Conservation (phyloP, 2,329 filamentous ascomycete species). For the Pseudocercospora musae region DNA sequence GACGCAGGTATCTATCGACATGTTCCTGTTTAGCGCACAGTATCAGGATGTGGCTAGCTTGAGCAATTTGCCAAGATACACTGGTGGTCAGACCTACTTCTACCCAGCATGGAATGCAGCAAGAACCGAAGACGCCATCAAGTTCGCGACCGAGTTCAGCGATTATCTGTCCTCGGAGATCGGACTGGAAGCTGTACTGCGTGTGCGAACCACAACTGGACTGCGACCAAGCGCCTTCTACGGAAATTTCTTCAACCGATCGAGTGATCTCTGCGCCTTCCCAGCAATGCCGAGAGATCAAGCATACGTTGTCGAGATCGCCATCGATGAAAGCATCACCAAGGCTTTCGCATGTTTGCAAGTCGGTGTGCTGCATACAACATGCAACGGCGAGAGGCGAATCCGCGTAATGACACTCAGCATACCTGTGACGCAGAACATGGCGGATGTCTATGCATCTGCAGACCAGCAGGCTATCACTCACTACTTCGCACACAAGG, state of each 20-base stretch:
- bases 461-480: slow-evolving; percentile 92
- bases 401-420: slow-evolving; percentile 93
- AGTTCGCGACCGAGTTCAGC: slow-evolving; percentile 94
- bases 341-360: slow-evolving; percentile 93
- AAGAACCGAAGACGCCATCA: slow-evolving; percentile 90
- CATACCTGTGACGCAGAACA: slow-evolving; percentile 83
- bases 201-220: slow-evolving; percentile 91
- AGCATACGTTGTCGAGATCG: slow-evolving; percentile 95
- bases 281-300: slow-evolving; percentile 96
- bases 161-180: slow-evolving; percentile 97
- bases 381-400: slow-evolving; percentile 91
- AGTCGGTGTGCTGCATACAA: slow-evolving; percentile 92
- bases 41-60: slow-evolving; percentile 97
- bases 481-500: slow-evolving; percentile 95
- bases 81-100: slow-evolving; percentile 96
- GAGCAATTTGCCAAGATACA: slow-evolving; percentile 92
- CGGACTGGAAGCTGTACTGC: slow-evolving; percentile 89
- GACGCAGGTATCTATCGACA: slow-evolving; percentile 96
- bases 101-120: slow-evolving; percentile 98
- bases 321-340: slow-evolving; percentile 89
- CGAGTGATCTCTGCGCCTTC: slow-evolving; percentile 95
- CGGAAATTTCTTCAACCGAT: slow-evolving; percentile 98
- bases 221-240: slow-evolving; percentile 97
- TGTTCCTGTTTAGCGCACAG: slow-evolving; percentile 94
- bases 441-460: slow-evolving; percentile 89